Evolutionary conservation across 148 eudicot genomes (phyloP).

Genomic region (Drosera capensis): DNA sequence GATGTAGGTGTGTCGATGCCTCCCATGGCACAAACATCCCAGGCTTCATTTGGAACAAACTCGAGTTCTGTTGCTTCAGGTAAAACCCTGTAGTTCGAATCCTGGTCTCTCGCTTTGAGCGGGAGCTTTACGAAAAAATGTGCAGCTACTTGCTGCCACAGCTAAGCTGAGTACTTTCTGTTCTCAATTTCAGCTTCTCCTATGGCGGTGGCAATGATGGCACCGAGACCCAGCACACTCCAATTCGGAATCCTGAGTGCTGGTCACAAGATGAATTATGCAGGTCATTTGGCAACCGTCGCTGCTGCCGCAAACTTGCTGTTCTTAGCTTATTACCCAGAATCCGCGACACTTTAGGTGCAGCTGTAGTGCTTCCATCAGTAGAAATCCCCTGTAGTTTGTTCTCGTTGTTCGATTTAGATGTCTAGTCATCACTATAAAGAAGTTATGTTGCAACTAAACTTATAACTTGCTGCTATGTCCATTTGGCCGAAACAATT

Average conservation of each 20-base stretch:
- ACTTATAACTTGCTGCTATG: too few species aligned
- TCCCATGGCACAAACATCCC: conserved; percentile 29
- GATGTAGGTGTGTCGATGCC: conserved; percentile 23
- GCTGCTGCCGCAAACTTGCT: conserved; percentile 9
- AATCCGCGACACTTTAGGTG: not conserved
- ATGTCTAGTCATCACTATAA: too few species aligned
- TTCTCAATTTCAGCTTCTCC: conserved; percentile 28
- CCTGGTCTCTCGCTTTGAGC: not conserved
- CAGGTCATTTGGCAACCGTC: conserved; percentile 7
- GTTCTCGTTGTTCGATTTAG: too few species aligned
- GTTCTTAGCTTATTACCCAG: not conserved
- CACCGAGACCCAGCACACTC: conserved; percentile 31
- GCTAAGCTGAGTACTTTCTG: not conserved
- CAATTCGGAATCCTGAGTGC: conserved; percentile 23
- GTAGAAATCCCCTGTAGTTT: conserved; percentile 1
- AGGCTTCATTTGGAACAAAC: conserved; percentile 19
- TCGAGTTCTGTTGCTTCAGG: conserved; percentile 28
- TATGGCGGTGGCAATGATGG: conserved; percentile 19
- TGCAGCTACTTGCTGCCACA: not conserved
- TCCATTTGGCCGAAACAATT: too few species aligned
- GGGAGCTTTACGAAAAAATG: not conserved
- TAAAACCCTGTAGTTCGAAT: conserved; percentile 8
- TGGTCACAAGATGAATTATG: conserved; percentile 14
- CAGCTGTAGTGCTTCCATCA: conserved; percentile 1
- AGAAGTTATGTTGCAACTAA: too few species aligned